Percentiles rank a stretch among this genome's conserved stretches.
These are phyloP conservation scores for Jackrogersella multiformis DNA, from an alignment of 495 filamentous ascomycete genomes.

Conservation along the genomic window DNA sequence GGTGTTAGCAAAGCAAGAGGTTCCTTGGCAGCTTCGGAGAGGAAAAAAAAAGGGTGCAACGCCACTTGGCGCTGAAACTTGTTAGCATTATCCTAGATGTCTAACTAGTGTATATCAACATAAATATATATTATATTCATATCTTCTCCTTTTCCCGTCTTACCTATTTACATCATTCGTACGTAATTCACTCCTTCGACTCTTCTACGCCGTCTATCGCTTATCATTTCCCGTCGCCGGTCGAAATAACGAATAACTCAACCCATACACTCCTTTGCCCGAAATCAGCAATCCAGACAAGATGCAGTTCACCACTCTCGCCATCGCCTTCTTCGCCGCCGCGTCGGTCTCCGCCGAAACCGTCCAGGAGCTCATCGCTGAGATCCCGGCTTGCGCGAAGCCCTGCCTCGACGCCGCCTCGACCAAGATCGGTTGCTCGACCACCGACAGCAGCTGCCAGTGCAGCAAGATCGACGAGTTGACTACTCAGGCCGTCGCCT, in stretches of 20 bases:
- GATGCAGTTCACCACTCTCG: conserved; percentile 42
- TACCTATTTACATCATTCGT: background rate
- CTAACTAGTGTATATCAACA: too few relatives aligned
- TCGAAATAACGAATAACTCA: conserved; percentile 13
- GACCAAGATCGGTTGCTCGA: conserved; percentile 34
- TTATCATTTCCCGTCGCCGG: conserved; percentile 44
- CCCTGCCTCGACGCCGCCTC: conserved; percentile 38
- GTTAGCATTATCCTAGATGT: too few relatives aligned
- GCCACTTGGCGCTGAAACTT: conserved; percentile 5
- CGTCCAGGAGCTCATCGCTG: conserved; percentile 28
- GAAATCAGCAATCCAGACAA: background rate
- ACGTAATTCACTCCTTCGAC: conserved; percentile 14
- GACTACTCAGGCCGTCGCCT: conserved; percentile 24
- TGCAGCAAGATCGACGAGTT: conserved; percentile 38
- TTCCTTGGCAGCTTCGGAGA: background rate
- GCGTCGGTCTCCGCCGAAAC: conserved; percentile 25
- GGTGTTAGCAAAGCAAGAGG: conserved; percentile 3
- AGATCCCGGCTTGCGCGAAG: conserved; percentile 45
- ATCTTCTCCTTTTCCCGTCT: conserved; percentile 1
- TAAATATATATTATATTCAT: too few relatives aligned
- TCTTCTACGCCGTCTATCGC: background rate
- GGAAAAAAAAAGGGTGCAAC: conserved; percentile 6
- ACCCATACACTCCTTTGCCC: conserved; percentile 17
- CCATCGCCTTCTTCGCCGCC: conserved; percentile 32
- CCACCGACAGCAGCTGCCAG: conserved; percentile 41